Conservation (phyloP, 2,329 filamentous ascomycete species). For the Cadophora malorum region DNA sequence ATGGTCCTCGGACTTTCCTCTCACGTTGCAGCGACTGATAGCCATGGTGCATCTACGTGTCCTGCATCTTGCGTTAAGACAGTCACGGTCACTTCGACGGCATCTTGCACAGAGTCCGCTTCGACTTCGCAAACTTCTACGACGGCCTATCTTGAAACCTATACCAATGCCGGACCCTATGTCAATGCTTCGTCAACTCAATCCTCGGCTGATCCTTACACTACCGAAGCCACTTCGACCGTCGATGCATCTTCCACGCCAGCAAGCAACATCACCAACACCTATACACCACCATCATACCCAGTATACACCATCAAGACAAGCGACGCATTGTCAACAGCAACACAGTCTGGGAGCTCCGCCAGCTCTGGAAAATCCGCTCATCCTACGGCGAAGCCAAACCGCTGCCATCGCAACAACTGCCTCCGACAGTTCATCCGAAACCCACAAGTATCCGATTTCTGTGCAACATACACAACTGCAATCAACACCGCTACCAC, state of each 20-base stretch:
- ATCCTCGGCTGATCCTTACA: not conserved
- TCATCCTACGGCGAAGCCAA: not conserved
- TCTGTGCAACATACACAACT: slow-evolving; percentile 37
- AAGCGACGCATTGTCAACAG: not conserved
- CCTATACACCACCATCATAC: too few species aligned
- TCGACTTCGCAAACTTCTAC: not conserved
- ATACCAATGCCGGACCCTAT: not conserved
- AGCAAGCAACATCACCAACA: not conserved
- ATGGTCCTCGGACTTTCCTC: not conserved
- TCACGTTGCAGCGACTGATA: not conserved
- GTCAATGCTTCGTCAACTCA: not conserved
- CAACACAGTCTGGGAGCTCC: not conserved
- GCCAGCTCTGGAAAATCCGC: not conserved
- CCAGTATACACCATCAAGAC: not conserved
- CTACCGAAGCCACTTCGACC: not conserved
- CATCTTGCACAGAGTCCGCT: not conserved
- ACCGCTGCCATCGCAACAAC: slow-evolving; percentile 31
- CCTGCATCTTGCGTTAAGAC: slow-evolving; percentile 1
- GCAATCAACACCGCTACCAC: slow-evolving; percentile 28
- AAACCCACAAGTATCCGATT: slow-evolving; percentile 23
- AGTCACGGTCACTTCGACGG: not conserved
- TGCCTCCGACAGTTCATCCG: slow-evolving; percentile 35
- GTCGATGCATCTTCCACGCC: not conserved
- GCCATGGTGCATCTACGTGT: not conserved
- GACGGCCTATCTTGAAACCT: not conserved